Percentiles rank a stretch among this genome's conserved stretches.
Evolutionary conservation across 768 basidiomycete genomes (phyloP).

Genomic region (Coprinopsis marcescibilis): DNA sequence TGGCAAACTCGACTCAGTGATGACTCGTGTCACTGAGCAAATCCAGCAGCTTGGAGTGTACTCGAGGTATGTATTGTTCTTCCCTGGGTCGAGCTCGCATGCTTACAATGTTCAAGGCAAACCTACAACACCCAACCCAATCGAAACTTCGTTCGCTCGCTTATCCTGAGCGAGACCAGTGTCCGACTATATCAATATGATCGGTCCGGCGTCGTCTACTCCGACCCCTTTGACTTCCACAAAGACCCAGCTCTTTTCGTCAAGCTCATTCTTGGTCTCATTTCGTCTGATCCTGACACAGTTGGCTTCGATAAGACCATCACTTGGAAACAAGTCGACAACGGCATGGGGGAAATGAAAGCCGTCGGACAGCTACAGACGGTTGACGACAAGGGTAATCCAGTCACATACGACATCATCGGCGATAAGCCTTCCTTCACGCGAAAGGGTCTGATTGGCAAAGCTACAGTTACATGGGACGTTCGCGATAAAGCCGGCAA

Average conservation of each 20-base stretch:
- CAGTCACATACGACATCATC: background rate
- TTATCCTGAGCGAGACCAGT: background rate
- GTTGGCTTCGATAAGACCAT: background rate
- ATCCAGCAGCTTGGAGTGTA: no score
- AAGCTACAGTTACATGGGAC: background rate
- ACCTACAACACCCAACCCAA: background rate
- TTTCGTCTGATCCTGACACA: background rate
- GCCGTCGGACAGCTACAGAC: background rate
- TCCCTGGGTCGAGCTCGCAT: no score
- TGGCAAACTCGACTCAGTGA: no score
- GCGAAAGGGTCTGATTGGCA: background rate
- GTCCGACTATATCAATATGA: background rate
- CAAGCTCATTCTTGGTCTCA: background rate
- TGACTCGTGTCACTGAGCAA: no score
- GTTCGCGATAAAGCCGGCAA: background rate
- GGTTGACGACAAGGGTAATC: background rate
- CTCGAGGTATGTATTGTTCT: no score
- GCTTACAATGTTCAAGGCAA: constrained; percentile 16
- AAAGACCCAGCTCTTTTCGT: background rate
- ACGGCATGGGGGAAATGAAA: background rate
- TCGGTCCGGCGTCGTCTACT: background rate
- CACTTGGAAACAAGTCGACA: background rate
- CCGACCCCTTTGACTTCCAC: background rate
- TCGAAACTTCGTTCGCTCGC: background rate
- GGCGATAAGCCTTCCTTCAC: background rate